A percentile compares a stretch with the other conserved stretches of the same genome.
Evolutionary conservation across 1,284 basidiomycete genomes (phyloP).

Genomic region (Waitea zeae): DNA sequence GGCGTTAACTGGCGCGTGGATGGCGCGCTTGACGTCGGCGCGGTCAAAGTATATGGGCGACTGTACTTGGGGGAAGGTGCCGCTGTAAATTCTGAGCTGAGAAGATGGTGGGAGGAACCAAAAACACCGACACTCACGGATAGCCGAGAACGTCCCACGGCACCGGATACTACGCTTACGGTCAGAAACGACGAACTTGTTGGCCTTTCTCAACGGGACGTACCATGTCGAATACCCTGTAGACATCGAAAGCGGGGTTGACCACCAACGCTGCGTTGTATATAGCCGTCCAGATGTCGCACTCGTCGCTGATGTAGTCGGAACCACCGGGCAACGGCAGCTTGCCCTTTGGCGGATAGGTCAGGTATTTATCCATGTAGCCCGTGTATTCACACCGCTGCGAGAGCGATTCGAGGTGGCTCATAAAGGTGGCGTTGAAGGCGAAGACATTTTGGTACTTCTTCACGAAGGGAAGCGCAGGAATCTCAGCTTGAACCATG

Average conservation of each 20-base stretch:
- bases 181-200: constrained; percentile 14
- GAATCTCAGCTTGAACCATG: constrained; percentile 46
- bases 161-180: constrained; percentile 26
- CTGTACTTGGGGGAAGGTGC: constrained; percentile 35
- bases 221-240: constrained; percentile 54
- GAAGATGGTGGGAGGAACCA: no score
- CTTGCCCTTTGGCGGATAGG: constrained; percentile 41
- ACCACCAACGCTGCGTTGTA: constrained; percentile 37
- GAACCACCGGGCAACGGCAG: constrained; percentile 38
- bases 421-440: constrained; percentile 52
- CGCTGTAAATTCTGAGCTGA: no score
- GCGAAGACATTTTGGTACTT: constrained; percentile 51
- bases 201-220: constrained; percentile 9
- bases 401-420: constrained; percentile 33
- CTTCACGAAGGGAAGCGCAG: constrained; percentile 53
- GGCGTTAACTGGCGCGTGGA: constrained; percentile 49
- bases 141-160: constrained; percentile 67
- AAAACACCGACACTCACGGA: no score
- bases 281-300: constrained; percentile 50
- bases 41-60: constrained; percentile 47
- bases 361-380: constrained; percentile 44
- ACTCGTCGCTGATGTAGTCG: constrained; percentile 16
- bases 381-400: constrained; percentile 41
- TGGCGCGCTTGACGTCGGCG: constrained; percentile 49
- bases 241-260: constrained; percentile 65